Conservation (phyloP, 352 stramenopile genomes). For the Phytophthora constricta region DNA sequence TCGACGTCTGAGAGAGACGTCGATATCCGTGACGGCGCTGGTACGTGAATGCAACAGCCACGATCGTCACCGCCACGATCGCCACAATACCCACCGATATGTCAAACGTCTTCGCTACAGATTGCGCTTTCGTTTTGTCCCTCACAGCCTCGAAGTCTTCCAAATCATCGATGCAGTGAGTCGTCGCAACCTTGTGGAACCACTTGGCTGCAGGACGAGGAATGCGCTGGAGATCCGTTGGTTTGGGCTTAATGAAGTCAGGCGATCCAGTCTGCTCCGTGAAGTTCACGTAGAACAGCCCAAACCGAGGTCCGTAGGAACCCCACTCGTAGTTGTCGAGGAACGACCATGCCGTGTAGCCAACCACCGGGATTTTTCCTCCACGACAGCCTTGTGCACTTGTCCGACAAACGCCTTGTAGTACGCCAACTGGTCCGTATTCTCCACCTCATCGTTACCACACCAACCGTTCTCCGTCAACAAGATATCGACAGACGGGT, state of each 20-base stretch:
- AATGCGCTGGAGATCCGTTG: constrained; percentile 35
- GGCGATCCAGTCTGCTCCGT: constrained; percentile 15
- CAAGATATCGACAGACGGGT: constrained; percentile 49
- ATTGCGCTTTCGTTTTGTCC: neutral
- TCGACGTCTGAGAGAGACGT: constrained; percentile 3
- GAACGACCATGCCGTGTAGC: constrained; percentile 34
- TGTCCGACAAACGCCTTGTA: constrained; percentile 50
- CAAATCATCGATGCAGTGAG: constrained; percentile 20
- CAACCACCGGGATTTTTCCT: constrained; percentile 34
- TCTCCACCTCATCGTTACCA: constrained; percentile 54
- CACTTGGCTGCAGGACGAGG: constrained; percentile 44
- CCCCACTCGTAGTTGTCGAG: constrained; percentile 41
- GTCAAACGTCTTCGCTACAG: constrained; percentile 11
- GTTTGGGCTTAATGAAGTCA: constrained; percentile 4
- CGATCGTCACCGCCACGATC: constrained; percentile 10
- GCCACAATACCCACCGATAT: constrained; percentile 12
- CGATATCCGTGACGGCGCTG: constrained; percentile 24
- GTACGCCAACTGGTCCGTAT: constrained; percentile 51
- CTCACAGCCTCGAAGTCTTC: constrained; percentile 5
- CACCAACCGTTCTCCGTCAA: constrained; percentile 70
- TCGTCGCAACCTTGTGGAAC: constrained; percentile 24
- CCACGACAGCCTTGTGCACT: constrained; percentile 47
- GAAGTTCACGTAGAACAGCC: constrained; percentile 40
- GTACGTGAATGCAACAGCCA: constrained; percentile 16
- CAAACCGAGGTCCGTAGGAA: constrained; percentile 40